phyloP scores from a whole-genome alignment of 2,329 filamentous ascomycete species.

The Hymenoscyphus infarciens region DNA sequence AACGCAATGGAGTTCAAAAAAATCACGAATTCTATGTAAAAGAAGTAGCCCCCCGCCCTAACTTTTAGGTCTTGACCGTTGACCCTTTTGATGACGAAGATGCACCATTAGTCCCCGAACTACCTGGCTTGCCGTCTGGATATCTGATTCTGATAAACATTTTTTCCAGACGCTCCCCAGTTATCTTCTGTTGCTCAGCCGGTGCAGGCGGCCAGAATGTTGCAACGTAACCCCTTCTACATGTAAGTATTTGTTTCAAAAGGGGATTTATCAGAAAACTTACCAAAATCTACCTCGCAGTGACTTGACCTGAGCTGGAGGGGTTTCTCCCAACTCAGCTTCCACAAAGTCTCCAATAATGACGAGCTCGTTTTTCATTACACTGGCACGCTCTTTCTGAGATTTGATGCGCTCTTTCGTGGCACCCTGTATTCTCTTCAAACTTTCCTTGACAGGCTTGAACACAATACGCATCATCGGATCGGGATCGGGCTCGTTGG shows the following conservation, averaged over 20 bases:
- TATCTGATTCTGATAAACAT: conserved; percentile 33
- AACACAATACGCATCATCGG: conserved; percentile 44
- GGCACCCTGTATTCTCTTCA: conserved; percentile 56
- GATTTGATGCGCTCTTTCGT: conserved; percentile 61
- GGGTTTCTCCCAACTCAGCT: conserved; percentile 30
- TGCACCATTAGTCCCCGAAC: conserved; percentile 30
- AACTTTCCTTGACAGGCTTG: conserved; percentile 57
- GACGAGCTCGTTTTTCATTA: conserved; percentile 58
- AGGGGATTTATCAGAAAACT: conserved; percentile 13
- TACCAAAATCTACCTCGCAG: conserved; percentile 34
- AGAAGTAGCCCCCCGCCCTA: not conserved
- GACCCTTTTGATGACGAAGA: conserved; percentile 6
- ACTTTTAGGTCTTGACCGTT: not conserved
- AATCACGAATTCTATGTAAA: conserved; percentile 4
- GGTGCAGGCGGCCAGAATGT: conserved; percentile 35
- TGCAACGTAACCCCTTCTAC: conserved; percentile 33
- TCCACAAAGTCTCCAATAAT: conserved; percentile 62
- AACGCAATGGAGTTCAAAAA: conserved; percentile 13
- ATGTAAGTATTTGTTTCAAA: conserved; percentile 17
- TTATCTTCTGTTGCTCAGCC: conserved; percentile 4
- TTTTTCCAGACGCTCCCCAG: conserved; percentile 27
- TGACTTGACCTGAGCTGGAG: conserved; percentile 25
- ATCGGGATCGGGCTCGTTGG: conserved; percentile 19
- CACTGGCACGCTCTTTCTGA: conserved; percentile 57
- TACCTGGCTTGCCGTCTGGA: conserved; percentile 9